phyloP scores from a whole-genome alignment of 768 basidiomycete genomes.

The Suillus lakei region DNA sequence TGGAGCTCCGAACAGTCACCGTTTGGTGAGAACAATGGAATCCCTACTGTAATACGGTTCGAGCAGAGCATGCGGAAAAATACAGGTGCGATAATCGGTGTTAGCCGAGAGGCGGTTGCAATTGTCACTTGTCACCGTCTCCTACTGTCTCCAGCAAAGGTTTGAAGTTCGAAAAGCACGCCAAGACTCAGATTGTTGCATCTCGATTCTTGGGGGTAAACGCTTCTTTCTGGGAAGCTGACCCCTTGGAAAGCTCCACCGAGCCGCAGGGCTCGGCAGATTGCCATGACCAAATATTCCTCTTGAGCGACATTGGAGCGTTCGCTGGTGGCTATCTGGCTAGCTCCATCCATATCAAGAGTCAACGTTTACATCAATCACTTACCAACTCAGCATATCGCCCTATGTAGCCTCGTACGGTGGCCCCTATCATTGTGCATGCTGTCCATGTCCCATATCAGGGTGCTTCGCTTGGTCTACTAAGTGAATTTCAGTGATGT shows the following conservation, averaged over 20 bases:
- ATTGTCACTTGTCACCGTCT: neutral
- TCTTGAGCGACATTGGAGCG: neutral
- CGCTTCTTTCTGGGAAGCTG: neutral
- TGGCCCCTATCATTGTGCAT: neutral
- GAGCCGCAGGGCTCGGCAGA: neutral
- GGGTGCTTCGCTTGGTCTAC: neutral
- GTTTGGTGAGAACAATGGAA: no score
- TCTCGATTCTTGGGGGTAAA: no score
- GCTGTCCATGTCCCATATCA: neutral
- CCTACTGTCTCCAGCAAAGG: neutral
- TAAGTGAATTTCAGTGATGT: no score
- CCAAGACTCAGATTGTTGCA: neutral
- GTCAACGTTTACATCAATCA: neutral
- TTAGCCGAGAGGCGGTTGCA: neutral
- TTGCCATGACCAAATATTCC: neutral
- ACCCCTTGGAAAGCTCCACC: neutral
- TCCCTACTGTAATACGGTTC: no score
- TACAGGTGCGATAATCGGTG: no score
- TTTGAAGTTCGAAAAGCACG: neutral
- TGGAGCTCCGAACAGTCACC: no score
- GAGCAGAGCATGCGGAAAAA: no score
- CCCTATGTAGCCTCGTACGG: neutral
- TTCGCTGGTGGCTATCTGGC: neutral
- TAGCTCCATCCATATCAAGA: neutral
- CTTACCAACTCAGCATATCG: neutral